Base-by-base conservation (phyloP, 2,329 filamentous ascomycete genomes). In the Cladophialophora yegresii region DNA sequence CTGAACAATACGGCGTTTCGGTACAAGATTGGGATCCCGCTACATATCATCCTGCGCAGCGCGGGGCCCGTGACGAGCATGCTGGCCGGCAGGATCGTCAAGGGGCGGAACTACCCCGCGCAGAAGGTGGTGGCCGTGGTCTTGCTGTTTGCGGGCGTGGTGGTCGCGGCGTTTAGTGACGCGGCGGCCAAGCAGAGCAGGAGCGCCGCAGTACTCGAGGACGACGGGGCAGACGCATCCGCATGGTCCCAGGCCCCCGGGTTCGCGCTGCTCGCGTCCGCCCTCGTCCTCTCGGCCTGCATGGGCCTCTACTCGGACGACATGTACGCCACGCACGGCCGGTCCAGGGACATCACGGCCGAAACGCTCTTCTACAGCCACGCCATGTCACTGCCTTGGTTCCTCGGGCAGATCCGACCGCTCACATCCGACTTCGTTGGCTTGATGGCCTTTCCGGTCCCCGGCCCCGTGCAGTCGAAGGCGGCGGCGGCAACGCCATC, bases 1-100 rank as follows among this genome's bases (percentile, higher is more conserved):
- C 80, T 99, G 74, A 99, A 99, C 79, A 99, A 99, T 73, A 93
- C 93, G 82, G 95, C 93, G 6, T 99, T 99, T 77, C 93, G 92
- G 67, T 99, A 97, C 79, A 88, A 92, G 71, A 98, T 99, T 62
- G 96, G 92, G 6, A 92, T 99, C 0, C 95, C 95, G 1, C 87
- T 99, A 55, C 95, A 99, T 75, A 99, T 99, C 72, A 98, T 99
- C 70, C 82, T 99, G 32, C 87, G 95, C 59, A 97, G 93, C 55
- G 96, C 93, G 56, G 95, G 95, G 16, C 96, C 93, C 72, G 96
- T 98, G 67, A 96, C 93, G 4, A 98, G 95, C 8, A 96, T 99
- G 86, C 78, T 88, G 16, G 91, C 93, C n/a, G 95, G 95, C 2
- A 92, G 88, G 73, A 71, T 96, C 13, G 92, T 89, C 73, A 93